A percentile compares a stretch with the other conserved stretches of the same genome.
Evolutionary conservation across 2,329 filamentous ascomycete species (phyloP).

Genomic region (Alternaria angustiovoidea): DNA sequence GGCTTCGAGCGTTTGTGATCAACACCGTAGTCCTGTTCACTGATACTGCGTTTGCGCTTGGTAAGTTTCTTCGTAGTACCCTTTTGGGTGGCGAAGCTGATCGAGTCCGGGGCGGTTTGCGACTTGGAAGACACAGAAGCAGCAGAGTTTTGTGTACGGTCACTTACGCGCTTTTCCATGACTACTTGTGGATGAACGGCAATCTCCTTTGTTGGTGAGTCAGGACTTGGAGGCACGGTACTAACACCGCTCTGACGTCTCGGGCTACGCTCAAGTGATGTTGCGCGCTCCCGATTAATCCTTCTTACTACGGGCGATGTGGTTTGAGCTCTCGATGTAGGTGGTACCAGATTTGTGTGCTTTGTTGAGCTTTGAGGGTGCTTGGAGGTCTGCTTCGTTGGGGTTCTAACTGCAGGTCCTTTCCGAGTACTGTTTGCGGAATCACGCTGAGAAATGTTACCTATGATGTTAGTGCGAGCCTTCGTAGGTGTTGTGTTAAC

Average conservation of each 20-base stretch:
- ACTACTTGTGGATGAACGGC: background rate
- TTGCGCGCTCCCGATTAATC: conserved; percentile 2
- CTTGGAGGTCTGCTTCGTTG: background rate
- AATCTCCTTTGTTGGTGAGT: background rate
- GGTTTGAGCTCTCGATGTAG: background rate
- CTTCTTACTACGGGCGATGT: conserved; percentile 6
- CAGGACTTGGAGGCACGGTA: conserved; percentile 7
- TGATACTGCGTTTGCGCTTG: conserved; percentile 13
- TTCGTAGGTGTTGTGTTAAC: conserved; percentile 23
- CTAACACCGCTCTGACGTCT: conserved; percentile 15
- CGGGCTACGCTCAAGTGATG: conserved; percentile 6
- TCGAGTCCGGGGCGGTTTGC: background rate
- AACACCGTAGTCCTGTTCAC: background rate
- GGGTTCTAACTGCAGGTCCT: background rate
- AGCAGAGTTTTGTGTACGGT: background rate
- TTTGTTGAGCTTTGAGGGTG: background rate
- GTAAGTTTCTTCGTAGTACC: background rate
- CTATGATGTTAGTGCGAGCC: background rate
- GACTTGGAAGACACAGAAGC: background rate
- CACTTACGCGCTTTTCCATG: background rate
- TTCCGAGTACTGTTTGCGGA: background rate
- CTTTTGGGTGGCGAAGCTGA: background rate
- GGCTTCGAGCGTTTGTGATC: conserved; percentile 1
- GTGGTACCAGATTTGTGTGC: background rate
- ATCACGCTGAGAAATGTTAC: background rate